Conservation (phyloP, 352 stramenopile species). For the Pseudoperonospora humuli region DNA sequence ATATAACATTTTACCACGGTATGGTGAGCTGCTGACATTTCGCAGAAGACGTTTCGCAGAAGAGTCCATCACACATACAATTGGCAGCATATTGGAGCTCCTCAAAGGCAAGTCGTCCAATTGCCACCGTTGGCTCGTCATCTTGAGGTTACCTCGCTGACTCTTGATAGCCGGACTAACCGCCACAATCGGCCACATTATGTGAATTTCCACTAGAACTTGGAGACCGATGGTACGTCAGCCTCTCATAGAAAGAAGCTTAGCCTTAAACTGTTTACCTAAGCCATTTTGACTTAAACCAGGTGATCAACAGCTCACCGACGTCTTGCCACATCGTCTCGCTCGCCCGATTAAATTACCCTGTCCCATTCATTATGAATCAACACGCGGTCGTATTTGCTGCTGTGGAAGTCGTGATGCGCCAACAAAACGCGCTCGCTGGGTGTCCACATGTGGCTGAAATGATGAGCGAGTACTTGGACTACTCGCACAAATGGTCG, state of each 20-base stretch:
- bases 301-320: background rate
- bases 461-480: constrained; percentile 44
- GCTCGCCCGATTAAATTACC: constrained; percentile 11
- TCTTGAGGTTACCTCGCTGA: too few species aligned
- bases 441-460: constrained; percentile 37
- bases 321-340: background rate
- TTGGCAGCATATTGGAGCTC: too few species aligned
- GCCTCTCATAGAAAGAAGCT: constrained; percentile 5
- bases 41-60: too few species aligned
- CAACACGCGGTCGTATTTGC: constrained; percentile 21
- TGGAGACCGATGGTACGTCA: constrained; percentile 20
- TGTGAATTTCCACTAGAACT: too few species aligned
- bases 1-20: too few species aligned
- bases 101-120: too few species aligned
- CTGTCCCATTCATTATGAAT: constrained; percentile 10
- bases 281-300: constrained; percentile 12
- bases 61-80: too few species aligned
- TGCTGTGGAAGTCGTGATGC: constrained; percentile 34
- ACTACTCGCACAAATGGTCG: constrained; percentile 51
- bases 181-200: too few species aligned
- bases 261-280: background rate
- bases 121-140: too few species aligned
- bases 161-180: too few species aligned
- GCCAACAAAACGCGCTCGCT: constrained; percentile 38
- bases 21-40: too few species aligned